Evolutionary conservation across 768 basidiomycete genomes (phyloP).

Genomic region (Leucocoprinus leucothites): DNA sequence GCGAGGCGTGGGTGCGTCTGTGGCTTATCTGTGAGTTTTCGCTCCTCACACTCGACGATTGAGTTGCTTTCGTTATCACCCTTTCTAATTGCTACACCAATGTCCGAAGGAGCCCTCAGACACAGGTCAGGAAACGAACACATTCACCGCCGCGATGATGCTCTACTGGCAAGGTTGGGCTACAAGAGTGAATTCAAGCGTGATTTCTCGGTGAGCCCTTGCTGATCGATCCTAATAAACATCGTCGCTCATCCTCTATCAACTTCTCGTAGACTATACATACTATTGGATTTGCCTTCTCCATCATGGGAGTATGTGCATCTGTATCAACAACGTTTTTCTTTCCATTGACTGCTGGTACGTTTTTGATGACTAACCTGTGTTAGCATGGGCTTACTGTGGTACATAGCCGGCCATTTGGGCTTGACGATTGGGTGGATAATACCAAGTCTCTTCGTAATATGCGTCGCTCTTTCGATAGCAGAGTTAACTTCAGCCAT

Average conservation of each 20-base stretch:
- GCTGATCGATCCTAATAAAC: neutral
- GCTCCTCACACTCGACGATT: no score
- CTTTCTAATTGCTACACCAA: neutral
- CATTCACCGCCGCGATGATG: conserved; percentile 1
- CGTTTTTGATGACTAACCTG: conserved; percentile 16
- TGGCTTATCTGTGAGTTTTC: no score
- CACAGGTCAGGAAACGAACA: neutral
- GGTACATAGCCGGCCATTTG: conserved; percentile 50
- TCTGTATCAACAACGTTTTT: conserved; percentile 53
- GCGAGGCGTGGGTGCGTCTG: no score
- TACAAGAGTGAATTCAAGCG: conserved; percentile 58
- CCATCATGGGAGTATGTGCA: conserved; percentile 59
- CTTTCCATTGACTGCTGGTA: conserved; percentile 51
- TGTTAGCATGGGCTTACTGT: neutral
- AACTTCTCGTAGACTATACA: conserved; percentile 36
- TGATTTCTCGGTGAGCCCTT: conserved; percentile 49
- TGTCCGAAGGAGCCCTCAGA: neutral
- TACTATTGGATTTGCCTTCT: conserved; percentile 53
- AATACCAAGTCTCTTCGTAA: conserved; percentile 55
- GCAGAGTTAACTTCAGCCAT: conserved; percentile 58
- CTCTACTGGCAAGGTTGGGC: conserved; percentile 39
- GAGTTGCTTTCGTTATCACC: no score
- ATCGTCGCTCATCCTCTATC: neutral
- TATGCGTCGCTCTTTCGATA: conserved; percentile 52
- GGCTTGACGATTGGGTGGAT: conserved; percentile 68